phyloP scores from a whole-genome alignment of 1,139 yeast species.

The Geotrichum reessii region DNA sequence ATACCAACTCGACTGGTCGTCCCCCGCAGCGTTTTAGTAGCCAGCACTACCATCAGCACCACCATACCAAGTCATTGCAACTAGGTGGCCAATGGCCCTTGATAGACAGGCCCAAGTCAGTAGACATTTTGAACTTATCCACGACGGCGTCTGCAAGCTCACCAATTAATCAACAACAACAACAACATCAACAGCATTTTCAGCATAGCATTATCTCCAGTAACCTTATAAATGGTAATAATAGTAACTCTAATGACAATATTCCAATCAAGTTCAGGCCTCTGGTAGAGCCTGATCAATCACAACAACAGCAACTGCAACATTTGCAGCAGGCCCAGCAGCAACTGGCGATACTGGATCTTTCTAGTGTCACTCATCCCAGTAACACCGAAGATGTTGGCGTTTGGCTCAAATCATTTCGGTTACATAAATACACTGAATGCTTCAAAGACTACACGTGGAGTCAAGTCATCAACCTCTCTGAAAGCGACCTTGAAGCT shows the following conservation, averaged over 20 bases:
- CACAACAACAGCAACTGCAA: slow-evolving; percentile 5
- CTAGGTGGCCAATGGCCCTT: slow-evolving; percentile 14
- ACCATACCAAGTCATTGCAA: not conserved
- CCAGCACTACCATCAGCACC: not conserved
- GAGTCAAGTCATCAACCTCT: slow-evolving; percentile 68
- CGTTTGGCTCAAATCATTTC: slow-evolving; percentile 81
- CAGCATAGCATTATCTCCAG: not conserved
- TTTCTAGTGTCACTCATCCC: not conserved
- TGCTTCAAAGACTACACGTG: slow-evolving; percentile 70
- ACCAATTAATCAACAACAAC: not conserved
- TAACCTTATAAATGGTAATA: not conserved
- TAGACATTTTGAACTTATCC: slow-evolving; percentile 21
- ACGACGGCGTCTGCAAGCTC: not conserved
- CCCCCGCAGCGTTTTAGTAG: not conserved
- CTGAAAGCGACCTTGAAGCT: slow-evolving; percentile 62
- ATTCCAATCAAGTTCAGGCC: slow-evolving; percentile 1
- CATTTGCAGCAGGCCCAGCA: slow-evolving; percentile 5
- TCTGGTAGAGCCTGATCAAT: not conserved
- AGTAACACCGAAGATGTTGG: slow-evolving; percentile 58
- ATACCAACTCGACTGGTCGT: not conserved
- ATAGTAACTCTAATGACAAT: not conserved
- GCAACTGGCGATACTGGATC: not conserved
- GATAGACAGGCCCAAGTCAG: slow-evolving; percentile 29
- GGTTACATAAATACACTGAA: slow-evolving; percentile 91
- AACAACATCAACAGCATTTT: slow-evolving; percentile 1